These are phyloP conservation scores for Lepiota venenata DNA, from an alignment of 768 basidiomycete species.

Conservation along the genomic window DNA sequence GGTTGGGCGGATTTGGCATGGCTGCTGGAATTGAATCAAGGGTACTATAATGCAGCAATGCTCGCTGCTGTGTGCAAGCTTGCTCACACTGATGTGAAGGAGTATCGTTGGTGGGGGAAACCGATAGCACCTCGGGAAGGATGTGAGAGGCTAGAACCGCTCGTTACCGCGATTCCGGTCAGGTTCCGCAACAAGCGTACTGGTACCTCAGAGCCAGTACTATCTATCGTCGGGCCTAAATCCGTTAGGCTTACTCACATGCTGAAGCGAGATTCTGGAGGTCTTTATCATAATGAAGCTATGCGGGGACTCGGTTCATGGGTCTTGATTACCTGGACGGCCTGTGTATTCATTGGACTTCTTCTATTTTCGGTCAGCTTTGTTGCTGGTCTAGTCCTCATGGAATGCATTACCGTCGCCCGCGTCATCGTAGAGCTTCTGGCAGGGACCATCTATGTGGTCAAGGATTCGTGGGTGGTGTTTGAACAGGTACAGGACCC, in stretches of 20 bases:
- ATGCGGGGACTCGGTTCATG: slow-evolving; percentile 3
- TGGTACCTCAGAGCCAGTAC: not conserved
- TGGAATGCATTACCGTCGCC: not conserved
- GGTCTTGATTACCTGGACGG: no score
- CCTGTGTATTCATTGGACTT: not conserved
- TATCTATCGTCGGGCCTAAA: slow-evolving; percentile 12
- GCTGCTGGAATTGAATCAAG: slow-evolving; percentile 24
- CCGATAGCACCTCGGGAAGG: slow-evolving; percentile 10
- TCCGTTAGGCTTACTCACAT: slow-evolving; percentile 12
- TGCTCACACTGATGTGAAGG: not conserved
- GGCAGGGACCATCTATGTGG: slow-evolving; percentile 10
- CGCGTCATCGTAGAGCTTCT: not conserved
- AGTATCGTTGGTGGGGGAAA: slow-evolving; percentile 13
- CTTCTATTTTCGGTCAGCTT: not conserved
- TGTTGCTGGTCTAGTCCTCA: not conserved
- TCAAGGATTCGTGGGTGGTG: slow-evolving; percentile 11
- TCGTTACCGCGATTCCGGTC: slow-evolving; percentile 8
- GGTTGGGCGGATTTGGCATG: slow-evolving; percentile 24
- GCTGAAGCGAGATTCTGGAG: slow-evolving; percentile 2
- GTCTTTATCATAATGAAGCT: not conserved
- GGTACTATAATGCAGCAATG: slow-evolving; percentile 22
- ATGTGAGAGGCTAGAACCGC: slow-evolving; percentile 7
- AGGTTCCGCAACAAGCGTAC: not conserved
- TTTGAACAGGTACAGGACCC: slow-evolving; percentile 10
- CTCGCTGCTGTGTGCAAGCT: slow-evolving; percentile 22